Conservation (phyloP, 352 stramenopile genomes). For the Pythium vanterpoolii region DNA sequence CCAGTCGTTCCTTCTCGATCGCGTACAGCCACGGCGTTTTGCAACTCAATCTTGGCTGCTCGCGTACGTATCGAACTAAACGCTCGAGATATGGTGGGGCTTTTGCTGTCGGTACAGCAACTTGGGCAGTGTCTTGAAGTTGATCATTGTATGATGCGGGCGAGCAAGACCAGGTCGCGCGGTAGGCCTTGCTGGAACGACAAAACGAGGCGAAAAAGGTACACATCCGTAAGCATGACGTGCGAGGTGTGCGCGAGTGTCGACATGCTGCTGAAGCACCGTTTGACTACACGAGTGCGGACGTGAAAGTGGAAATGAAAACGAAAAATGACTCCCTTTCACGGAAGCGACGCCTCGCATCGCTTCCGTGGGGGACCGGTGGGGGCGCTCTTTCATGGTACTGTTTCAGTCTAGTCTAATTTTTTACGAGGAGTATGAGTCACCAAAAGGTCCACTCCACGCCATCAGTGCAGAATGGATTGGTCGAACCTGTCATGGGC, state of each 20-base stretch:
- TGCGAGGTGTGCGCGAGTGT: neutral
- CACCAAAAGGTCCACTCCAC: no score
- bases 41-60: neutral
- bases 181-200: conserved; percentile 4
- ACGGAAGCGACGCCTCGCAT: no score
- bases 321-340: neutral
- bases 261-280: neutral
- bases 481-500: no score
- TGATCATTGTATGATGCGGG: neutral
- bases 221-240: neutral
- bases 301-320: neutral
- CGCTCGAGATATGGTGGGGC: neutral
- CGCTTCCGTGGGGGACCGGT: no score
- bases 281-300: neutral
- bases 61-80: neutral
- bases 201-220: neutral
- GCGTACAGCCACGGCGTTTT: neutral
- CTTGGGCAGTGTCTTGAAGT: neutral
- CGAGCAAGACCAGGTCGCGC: neutral
- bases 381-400: no score
- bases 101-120: neutral
- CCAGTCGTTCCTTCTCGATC: neutral
- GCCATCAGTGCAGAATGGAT: no score
- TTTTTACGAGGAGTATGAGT: no score
- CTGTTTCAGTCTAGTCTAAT: no score